phyloP scores from a whole-genome alignment of 495 filamentous ascomycete species.

The Podospora tetraspora region DNA sequence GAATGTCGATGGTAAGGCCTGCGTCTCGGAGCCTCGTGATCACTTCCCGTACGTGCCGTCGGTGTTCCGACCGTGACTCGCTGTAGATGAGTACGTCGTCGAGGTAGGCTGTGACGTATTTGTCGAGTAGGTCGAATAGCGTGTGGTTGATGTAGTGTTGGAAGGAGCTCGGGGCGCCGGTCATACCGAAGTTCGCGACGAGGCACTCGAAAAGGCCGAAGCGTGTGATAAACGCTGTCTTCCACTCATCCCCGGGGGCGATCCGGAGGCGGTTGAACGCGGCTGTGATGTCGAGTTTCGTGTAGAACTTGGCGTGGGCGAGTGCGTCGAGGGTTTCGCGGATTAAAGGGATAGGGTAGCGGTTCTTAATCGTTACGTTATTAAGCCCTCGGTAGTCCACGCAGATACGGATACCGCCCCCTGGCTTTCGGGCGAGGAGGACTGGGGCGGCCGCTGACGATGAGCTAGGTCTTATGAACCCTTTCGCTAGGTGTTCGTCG shows the following conservation, averaged over 20 bases:
- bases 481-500: too few relatives aligned
- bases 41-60: neutral
- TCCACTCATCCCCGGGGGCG: neutral
- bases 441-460: too few relatives aligned
- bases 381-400: too few relatives aligned
- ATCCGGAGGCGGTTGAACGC: neutral
- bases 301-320: neutral
- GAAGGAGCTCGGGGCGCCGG: neutral
- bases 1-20: neutral
- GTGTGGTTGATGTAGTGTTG: conserved; percentile 5
- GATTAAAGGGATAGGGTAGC: too few relatives aligned
- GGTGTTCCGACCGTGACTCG: neutral
- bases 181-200: neutral
- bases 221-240: neutral
- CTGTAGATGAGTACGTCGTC: neutral
- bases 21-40: neutral
- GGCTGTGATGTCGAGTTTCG: neutral
- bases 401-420: too few relatives aligned
- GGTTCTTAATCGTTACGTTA: too few relatives aligned
- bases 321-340: too few relatives aligned
- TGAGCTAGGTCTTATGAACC: too few relatives aligned
- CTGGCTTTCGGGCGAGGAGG: too few relatives aligned
- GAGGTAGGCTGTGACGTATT: neutral
- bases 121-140: neutral
- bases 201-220: neutral